Base-by-base conservation (phyloP, 2,329 filamentous ascomycete genomes). In the Helotiales sp. region DNA sequence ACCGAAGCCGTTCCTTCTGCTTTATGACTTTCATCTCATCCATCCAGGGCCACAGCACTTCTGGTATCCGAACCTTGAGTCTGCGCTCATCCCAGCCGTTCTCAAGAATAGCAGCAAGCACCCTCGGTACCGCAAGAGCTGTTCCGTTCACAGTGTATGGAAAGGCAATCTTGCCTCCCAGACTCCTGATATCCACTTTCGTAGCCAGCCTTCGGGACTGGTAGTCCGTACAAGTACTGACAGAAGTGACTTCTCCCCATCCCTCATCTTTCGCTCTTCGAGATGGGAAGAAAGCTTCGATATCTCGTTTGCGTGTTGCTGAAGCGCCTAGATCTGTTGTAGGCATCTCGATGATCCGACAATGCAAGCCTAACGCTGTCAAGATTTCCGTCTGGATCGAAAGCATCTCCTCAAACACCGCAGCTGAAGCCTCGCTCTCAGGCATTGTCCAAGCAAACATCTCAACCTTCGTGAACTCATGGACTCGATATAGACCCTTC, bases 391-490 rank as follows among this genome's bases (percentile, higher is more conserved):
- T 89, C 75, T 99, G 95, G 53, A 97, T 88, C 59, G 85, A 82
- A 52, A 97, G 77, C 79, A 99, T 91, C 74, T 97, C 92, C 51
- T 90, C 79, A 72, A 96, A 96, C 12, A 93, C 67, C 0, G 81
- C 76, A 7, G 81, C 76, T 0, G 85, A 77, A 38, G 73, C 70
- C 30, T 69, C 71, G 2, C 67, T 57, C 53, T 84, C 79, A 1
- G 90, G 85, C 29, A 81, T 67, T 4, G 91, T 89, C 95, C 95
- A 99, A 0, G 89, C 92, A 71, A 99, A 98, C 80, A 99, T 87
- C 74, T 99, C 95, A 0, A 99, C 93, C 73, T 99, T 99, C 27
- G 92, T 96, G 75, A 99, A 99, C 75, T 99, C 95, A 75, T 99
- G 95, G 3, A 99, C 95, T 27, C 95, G 88, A 75, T 98, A 99